Percentiles rank a stretch among this genome's conserved stretches.
These are phyloP conservation scores for Dendrobium huoshanense DNA, from an alignment of 106 monocot species.

Conservation along the genomic window DNA sequence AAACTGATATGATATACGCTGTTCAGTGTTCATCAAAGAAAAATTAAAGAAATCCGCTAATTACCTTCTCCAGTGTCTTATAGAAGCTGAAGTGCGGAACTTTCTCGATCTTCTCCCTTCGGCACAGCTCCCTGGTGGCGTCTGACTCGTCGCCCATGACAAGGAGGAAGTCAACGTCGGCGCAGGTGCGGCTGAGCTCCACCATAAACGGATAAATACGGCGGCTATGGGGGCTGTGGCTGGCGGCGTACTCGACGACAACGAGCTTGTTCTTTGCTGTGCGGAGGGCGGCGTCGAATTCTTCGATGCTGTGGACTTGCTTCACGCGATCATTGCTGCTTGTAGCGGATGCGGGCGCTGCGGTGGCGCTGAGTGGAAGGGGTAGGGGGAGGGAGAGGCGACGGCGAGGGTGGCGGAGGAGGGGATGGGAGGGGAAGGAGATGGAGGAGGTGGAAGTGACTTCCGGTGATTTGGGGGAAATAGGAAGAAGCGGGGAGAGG, in stretches of 20 bases:
- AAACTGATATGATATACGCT: too few relatives aligned
- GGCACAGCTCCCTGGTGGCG: constrained; percentile 47
- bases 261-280: constrained; percentile 73
- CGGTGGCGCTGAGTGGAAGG: background rate
- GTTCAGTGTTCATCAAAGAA: too few relatives aligned
- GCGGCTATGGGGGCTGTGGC: constrained; percentile 39
- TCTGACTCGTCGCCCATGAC: constrained; percentile 95
- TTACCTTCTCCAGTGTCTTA: constrained; percentile 76
- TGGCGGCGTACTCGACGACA: constrained; percentile 81
- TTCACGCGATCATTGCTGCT: constrained; percentile 41
- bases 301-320: constrained; percentile 56
- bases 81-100: constrained; percentile 96
- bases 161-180: constrained; percentile 84
- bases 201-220: constrained; percentile 76
- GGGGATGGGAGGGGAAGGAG: background rate
- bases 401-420: background rate
- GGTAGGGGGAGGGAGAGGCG: background rate
- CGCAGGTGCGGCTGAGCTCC: constrained; percentile 73
- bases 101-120: constrained; percentile 49
- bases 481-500: background rate
- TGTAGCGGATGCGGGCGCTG: constrained; percentile 2
- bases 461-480: background rate
- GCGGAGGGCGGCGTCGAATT: constrained; percentile 66
- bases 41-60: background rate
- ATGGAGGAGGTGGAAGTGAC: background rate